A percentile compares a stretch with the other conserved stretches of the same genome.
Evolutionary conservation across 2,329 filamentous ascomycete species (phyloP).

Genomic region (Fusarium hostae): DNA sequence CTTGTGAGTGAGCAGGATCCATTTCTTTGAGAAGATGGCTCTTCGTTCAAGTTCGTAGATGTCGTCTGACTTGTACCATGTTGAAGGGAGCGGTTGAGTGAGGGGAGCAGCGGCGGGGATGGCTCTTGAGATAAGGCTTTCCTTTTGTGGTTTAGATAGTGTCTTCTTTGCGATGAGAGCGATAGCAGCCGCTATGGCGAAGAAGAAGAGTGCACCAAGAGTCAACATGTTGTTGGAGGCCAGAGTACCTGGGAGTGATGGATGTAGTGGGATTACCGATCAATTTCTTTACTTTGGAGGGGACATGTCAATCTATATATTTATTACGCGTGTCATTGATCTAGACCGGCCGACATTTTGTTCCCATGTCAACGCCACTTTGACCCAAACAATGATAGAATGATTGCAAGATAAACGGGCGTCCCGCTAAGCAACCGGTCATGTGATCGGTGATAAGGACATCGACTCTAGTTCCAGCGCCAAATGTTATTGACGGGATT

Average conservation of each 20-base stretch:
- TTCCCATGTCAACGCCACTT: conserved; percentile 15
- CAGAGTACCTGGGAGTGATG: not conserved
- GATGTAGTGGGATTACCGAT: not conserved
- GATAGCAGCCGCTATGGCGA: conserved; percentile 10
- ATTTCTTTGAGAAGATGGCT: conserved; percentile 66
- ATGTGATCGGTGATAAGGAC: conserved; percentile 35
- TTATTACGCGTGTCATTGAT: not conserved
- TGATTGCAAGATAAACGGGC: conserved; percentile 20
- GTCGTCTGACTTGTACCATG: conserved; percentile 62
- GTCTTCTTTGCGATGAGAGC: conserved; percentile 1
- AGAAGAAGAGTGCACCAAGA: conserved; percentile 14
- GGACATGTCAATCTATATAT: conserved; percentile 17
- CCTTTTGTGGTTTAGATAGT: conserved; percentile 22
- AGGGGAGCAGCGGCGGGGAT: conserved; percentile 19
- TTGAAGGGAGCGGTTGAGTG: conserved; percentile 34
- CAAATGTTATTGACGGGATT: conserved; percentile 18
- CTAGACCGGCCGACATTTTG: not conserved
- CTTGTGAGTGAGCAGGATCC: conserved; percentile 65
- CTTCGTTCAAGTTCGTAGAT: conserved; percentile 67
- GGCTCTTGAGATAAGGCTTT: conserved; percentile 22
- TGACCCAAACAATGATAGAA: not conserved
- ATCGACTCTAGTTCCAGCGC: not conserved
- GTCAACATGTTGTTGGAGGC: conserved; percentile 11
- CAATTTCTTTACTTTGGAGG: not conserved
- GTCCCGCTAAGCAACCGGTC: conserved; percentile 19